Evolutionary conservation across 2,329 filamentous ascomycete species (phyloP).

Genomic region (Penicillium sp.): DNA sequence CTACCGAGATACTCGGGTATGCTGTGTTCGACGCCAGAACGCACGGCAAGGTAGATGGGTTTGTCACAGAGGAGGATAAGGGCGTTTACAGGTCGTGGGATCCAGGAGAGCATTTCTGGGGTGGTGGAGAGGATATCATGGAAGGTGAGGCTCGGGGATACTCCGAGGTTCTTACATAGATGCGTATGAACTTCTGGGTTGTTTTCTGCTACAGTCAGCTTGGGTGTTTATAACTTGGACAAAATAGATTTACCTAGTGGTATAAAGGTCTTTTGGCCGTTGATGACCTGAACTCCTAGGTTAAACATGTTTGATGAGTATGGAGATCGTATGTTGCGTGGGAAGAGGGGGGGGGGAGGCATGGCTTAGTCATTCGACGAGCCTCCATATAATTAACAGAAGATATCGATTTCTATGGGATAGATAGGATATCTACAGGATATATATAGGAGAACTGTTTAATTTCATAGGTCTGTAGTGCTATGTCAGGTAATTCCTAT

Average conservation of each 20-base stretch:
- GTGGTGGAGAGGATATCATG: conserved; percentile 55
- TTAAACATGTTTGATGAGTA: conserved; percentile 8
- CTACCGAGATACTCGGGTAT: conserved; percentile 44
- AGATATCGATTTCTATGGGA: no score
- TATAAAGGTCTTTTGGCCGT: conserved; percentile 35
- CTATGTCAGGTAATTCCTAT: no score
- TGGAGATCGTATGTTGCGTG: background rate
- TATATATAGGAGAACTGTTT: no score
- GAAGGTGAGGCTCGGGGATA: conserved; percentile 49
- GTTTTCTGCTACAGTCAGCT: conserved; percentile 46
- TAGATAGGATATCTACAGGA: no score
- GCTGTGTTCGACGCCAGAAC: conserved; percentile 43
- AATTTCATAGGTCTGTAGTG: no score
- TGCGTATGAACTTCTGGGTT: conserved; percentile 55
- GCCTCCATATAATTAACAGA: no score
- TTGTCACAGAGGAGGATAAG: conserved; percentile 54
- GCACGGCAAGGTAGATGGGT: conserved; percentile 42
- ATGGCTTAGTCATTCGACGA: background rate
- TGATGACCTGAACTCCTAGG: conserved; percentile 19
- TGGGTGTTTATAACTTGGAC: background rate
- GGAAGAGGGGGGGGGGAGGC: background rate
- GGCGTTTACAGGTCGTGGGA: conserved; percentile 55
- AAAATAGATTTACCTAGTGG: conserved; percentile 25
- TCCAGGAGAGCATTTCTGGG: conserved; percentile 50
- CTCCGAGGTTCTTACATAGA: conserved; percentile 50